These are phyloP conservation scores for Aspergillus oerlinghausenensis DNA, from an alignment of 2,329 filamentous ascomycete genomes.

Conservation along the genomic window DNA sequence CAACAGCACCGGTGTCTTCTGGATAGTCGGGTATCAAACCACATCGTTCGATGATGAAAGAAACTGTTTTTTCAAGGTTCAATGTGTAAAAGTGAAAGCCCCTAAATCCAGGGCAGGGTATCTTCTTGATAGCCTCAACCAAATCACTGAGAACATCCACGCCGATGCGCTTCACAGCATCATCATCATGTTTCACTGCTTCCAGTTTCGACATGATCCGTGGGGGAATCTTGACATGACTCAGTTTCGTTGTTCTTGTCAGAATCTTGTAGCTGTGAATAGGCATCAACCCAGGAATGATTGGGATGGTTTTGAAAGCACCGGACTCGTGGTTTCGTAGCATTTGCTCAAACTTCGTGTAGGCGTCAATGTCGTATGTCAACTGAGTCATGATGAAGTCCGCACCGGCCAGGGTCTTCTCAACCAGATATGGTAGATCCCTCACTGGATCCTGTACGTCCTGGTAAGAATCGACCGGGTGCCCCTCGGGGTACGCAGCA, in stretches of 20 bases:
- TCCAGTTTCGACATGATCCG: constrained; percentile 61
- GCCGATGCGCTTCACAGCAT: constrained; percentile 45
- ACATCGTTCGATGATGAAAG: constrained; percentile 82
- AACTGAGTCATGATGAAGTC: constrained; percentile 99
- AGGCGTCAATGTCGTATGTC: constrained; percentile 86
- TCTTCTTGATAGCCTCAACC: constrained; percentile 68
- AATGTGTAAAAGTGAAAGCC: constrained; percentile 98
- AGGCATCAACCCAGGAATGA: constrained; percentile 94
- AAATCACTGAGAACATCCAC: constrained; percentile 72
- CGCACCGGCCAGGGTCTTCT: constrained; percentile 85
- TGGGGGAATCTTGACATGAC: constrained; percentile 76
- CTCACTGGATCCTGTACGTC: constrained; percentile 61
- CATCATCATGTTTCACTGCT: constrained; percentile 43
- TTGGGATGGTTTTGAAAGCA: constrained; percentile 77
- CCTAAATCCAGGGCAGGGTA: constrained; percentile 57
- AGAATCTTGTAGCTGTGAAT: constrained; percentile 97
- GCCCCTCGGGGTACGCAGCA: constrained; percentile 90
- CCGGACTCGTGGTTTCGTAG: constrained; percentile 78
- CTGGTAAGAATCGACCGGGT: constrained; percentile 85
- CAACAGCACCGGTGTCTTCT: constrained; percentile 42
- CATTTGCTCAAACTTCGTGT: constrained; percentile 70
- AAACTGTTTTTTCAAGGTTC: constrained; percentile 92
- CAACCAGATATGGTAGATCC: constrained; percentile 82
- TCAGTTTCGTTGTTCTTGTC: constrained; percentile 87
- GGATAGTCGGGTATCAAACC: constrained; percentile 68